These are phyloP conservation scores for Eimeria nieschulzi DNA, from an alignment of 169 alveolate species.

Conservation along the genomic window DNA sequence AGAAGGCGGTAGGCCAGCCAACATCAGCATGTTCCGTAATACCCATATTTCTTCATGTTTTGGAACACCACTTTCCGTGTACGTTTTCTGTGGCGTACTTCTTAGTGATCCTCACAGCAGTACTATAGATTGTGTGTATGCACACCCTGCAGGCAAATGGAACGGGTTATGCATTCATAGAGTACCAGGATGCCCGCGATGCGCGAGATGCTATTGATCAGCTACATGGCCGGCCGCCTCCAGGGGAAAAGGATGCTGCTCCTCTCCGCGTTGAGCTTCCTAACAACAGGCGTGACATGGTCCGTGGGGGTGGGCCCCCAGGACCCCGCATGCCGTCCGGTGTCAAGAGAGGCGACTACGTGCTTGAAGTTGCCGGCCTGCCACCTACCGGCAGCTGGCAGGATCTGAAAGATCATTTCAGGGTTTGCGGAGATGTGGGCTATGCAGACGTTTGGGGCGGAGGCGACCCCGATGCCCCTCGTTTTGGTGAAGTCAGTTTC, in stretches of 20 bases:
- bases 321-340: conserved; percentile 74
- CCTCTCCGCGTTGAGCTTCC: conserved; percentile 88
- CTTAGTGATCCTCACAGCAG: not conserved
- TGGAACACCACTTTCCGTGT: not conserved
- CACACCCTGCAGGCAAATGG: conserved; percentile 39
- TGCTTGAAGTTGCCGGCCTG: conserved; percentile 85
- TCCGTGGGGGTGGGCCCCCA: conserved; percentile 71
- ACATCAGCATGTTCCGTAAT: too few species aligned
- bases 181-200: conserved; percentile 88
- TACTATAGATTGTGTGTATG: not conserved
- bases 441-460: conserved; percentile 88
- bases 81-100: not conserved
- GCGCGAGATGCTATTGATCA: conserved; percentile 89
- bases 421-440: conserved; percentile 87
- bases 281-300: conserved; percentile 80
- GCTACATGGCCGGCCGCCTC: conserved; percentile 82
- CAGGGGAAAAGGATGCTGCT: conserved; percentile 83
- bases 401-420: conserved; percentile 86
- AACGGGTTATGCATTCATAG: conserved; percentile 85
- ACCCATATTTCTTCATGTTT: too few species aligned
- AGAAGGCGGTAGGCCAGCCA: conserved; percentile 79
- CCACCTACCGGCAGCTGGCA: conserved; percentile 88
- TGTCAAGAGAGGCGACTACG: conserved; percentile 26
- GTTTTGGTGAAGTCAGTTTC: conserved; percentile 89
- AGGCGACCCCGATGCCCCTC: conserved; percentile 91